Percentiles rank a stretch among this genome's conserved stretches.
Conservation (phyloP, 441 rosid species). For the Pelargonium myrrhifolium region DNA sequence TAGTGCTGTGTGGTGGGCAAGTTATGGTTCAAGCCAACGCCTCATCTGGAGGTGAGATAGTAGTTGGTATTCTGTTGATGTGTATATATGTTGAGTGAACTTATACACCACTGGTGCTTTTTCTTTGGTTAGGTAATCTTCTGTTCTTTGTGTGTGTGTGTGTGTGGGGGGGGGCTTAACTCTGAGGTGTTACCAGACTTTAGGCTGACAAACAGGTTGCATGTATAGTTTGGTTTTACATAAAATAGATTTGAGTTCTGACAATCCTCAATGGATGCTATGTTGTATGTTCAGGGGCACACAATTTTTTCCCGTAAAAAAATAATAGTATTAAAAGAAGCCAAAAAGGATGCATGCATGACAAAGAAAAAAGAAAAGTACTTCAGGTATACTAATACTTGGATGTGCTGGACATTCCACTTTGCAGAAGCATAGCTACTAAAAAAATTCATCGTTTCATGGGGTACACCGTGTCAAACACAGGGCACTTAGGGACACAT, state of each 20-base stretch:
- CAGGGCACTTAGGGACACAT: too few relatives aligned
- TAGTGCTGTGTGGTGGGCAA: conserved; percentile 99
- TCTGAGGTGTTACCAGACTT: neutral
- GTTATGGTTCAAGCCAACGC: conserved; percentile 93
- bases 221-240: neutral
- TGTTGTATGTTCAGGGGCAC: neutral
- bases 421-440: too few relatives aligned
- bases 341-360: neutral
- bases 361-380: neutral
- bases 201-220: neutral
- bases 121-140: neutral
- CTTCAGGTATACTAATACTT: neutral
- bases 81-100: neutral
- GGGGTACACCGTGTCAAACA: too few relatives aligned
- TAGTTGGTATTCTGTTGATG: conserved; percentile 11
- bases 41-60: conserved; percentile 72
- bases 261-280: neutral
- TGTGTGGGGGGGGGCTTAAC: too few relatives aligned
- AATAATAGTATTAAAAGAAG: neutral
- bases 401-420: too few relatives aligned
- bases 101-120: neutral
- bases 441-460: too few relatives aligned
- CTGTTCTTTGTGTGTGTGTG: neutral
- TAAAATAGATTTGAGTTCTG: neutral
- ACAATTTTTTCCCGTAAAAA: neutral